phyloP scores from a whole-genome alignment of 176 grass and related monocot species.

The Avena insularis region DNA sequence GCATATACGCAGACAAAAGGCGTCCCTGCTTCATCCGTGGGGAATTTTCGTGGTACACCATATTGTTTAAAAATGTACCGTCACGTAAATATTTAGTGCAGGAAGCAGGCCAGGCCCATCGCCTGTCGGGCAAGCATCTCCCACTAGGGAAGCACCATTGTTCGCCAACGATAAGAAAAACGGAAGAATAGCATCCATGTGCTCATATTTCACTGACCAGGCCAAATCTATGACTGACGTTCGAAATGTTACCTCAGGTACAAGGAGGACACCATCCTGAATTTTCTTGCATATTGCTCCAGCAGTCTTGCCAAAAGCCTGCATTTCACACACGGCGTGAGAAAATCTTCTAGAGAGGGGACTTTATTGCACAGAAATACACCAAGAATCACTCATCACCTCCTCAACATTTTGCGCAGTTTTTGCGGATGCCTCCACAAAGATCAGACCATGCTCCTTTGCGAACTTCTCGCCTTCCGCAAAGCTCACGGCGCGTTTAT shows the following conservation, averaged over 20 bases:
- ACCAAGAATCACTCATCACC: background rate
- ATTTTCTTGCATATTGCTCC: background rate
- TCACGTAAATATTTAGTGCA: background rate
- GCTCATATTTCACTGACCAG: background rate
- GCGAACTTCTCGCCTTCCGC: background rate
- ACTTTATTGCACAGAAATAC: background rate
- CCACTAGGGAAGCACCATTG: background rate
- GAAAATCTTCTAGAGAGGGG: background rate
- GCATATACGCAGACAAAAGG: background rate
- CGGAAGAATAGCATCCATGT: background rate
- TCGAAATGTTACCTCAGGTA: background rate
- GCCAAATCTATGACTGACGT: background rate
- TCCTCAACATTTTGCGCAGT: conserved; percentile 5
- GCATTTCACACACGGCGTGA: background rate
- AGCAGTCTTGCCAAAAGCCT: background rate
- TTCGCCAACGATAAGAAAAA: background rate
- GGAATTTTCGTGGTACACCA: background rate
- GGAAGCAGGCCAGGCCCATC: background rate
- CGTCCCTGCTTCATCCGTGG: background rate
- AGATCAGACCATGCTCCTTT: background rate
- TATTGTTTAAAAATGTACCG: background rate
- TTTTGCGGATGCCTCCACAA: background rate
- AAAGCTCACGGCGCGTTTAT: background rate
- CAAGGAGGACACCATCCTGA: background rate
- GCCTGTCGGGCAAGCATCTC: background rate